phyloP scores from a whole-genome alignment of 306 rosid genomes.

The Senna siamea region DNA sequence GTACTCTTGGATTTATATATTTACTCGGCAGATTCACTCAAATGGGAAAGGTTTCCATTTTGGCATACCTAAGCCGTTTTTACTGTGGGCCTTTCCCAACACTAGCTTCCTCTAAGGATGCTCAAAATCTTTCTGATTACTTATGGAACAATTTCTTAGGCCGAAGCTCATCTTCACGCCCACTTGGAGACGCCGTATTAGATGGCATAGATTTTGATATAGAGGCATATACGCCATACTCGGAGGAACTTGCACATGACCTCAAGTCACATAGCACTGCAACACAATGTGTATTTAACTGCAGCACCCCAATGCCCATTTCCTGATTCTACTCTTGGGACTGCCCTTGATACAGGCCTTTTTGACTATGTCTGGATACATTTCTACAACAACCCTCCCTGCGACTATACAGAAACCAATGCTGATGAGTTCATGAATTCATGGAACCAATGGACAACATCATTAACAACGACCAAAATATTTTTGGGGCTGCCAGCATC shows the following conservation, averaged over 20 bases:
- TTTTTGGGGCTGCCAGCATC: constrained; percentile 52
- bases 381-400: constrained; percentile 44
- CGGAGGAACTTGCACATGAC: constrained; percentile 14
- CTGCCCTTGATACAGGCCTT: background rate
- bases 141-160: constrained; percentile 59
- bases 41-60: too few species aligned
- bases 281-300: constrained; percentile 32
- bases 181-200: too few species aligned
- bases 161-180: too few species aligned
- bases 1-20: too few species aligned
- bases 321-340: constrained; percentile 31
- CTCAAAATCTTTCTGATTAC: constrained; percentile 47
- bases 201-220: constrained; percentile 24
- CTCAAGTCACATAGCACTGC: constrained; percentile 31
- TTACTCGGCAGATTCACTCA: too few species aligned
- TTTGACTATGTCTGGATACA: constrained; percentile 39
- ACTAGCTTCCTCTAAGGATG: constrained; percentile 54
- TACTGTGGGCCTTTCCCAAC: too few species aligned
- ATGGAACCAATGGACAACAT: constrained; percentile 46
- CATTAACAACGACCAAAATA: constrained; percentile 6
- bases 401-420: constrained; percentile 38
- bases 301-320: constrained; percentile 57
- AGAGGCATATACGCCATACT: background rate
- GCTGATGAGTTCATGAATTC: constrained; percentile 27
- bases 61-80: too few species aligned